Base-by-base conservation (phyloP, 2,329 filamentous ascomycete species). In the Colletotrichum trifolii region DNA sequence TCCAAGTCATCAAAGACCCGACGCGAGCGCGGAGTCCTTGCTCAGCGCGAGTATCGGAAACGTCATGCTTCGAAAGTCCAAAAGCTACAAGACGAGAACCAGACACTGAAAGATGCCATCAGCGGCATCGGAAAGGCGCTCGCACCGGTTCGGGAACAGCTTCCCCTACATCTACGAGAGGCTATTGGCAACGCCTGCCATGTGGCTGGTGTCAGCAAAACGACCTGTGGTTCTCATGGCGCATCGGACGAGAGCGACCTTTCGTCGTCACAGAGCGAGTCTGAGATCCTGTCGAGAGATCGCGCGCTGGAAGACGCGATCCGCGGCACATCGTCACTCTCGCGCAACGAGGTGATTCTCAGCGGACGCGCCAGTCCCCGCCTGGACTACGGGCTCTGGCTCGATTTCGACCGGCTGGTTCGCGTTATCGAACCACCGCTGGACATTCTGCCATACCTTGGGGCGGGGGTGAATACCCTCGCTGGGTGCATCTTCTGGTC, bases 21-120 rank as follows among this genome's bases (percentile, higher is more conserved):
- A 8, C 64, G 69, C 12, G 69, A 70, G 49, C 66, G 68, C 8
- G 68, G 70, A 3, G 66, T 69, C 10, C 54, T 70, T 15, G 69
- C 70, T 6, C 70, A 71, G 40, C 68, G 70, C 35, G 69, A 67
- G 13, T 71, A 70, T 11, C 70, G 70, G 25, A 69, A 70, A 48
- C 69, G 70, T 7, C 68, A 70, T 35, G 68, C 70, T 0, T 62
- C 66, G n/a, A 70, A 68, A 43, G 60, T 70, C 1, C 67, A 69
- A 42, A 54, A 38, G 3, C 60, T 71, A 0, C 62, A 71, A 8
- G 65, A 70, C 6, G 70, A 71, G 45, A 70, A 70, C 49, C 57
- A 49, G 15, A 54, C 36, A 4, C 59, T 71, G 9, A 64, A 57
- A 36, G 42, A 60, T 3, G 42, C 53, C 36, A 67, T 70, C 38